Conservation (phyloP, 805 yeast genomes). For the Scheffersomyces stipitis region DNA sequence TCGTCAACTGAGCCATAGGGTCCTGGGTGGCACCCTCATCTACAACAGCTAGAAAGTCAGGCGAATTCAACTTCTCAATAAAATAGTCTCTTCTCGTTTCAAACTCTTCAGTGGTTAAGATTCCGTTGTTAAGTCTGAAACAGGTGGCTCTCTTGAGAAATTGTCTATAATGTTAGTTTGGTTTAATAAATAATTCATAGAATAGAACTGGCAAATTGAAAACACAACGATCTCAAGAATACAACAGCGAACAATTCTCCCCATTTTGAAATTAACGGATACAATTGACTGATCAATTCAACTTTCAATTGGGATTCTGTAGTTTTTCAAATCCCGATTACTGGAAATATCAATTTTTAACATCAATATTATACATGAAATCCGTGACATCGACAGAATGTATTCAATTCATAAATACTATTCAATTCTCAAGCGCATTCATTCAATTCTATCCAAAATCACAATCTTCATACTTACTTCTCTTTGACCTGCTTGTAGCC, state of each 20-base stretch:
- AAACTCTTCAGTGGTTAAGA: constrained; percentile 55
- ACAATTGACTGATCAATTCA: no score
- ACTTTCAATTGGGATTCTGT: no score
- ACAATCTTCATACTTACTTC: constrained; percentile 22
- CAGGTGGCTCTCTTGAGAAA: constrained; percentile 57
- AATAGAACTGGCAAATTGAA: no score
- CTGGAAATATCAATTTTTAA: no score
- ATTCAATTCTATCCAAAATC: neutral
- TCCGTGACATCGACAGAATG: neutral
- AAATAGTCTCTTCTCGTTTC: constrained; percentile 49
- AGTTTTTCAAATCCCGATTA: no score
- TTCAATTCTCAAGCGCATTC: neutral
- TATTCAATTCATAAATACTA: neutral
- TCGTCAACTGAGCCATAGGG: constrained; percentile 58
- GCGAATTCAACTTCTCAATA: constrained; percentile 48
- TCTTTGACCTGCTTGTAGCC: constrained; percentile 52
- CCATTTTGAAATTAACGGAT: no score
- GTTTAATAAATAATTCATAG: no score
- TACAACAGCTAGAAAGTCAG: constrained; percentile 56
- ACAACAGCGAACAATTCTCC: no score
- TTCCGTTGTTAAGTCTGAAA: constrained; percentile 54
- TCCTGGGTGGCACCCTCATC: constrained; percentile 33
- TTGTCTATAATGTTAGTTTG: constrained; percentile 33
- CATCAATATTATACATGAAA: no score
- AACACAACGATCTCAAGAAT: no score